A percentile compares a stretch with the other conserved stretches of the same genome.
phyloP scores from a whole-genome alignment of 805 yeast species.

The Starmerella bacillaris region DNA sequence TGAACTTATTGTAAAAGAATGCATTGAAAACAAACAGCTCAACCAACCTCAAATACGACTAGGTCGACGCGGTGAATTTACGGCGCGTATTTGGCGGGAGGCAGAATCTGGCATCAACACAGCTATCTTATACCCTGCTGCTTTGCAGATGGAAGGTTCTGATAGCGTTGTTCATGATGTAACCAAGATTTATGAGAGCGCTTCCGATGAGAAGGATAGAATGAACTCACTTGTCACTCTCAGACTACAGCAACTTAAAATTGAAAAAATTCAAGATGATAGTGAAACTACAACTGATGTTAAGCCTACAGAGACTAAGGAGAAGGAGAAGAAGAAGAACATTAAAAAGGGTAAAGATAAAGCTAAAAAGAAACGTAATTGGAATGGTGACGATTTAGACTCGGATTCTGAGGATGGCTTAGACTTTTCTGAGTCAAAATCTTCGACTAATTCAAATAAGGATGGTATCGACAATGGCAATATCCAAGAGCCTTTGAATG shows the following conservation, averaged over 20 bases:
- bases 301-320: constrained; percentile 9
- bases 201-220: constrained; percentile 14
- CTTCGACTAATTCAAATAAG: constrained; percentile 4
- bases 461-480: not conserved
- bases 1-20: constrained; percentile 31
- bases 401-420: constrained; percentile 27
- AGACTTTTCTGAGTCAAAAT: constrained; percentile 35
- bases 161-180: constrained; percentile 22
- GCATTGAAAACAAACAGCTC: constrained; percentile 25
- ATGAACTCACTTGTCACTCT: constrained; percentile 17
- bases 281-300: not conserved
- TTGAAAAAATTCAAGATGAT: not conserved
- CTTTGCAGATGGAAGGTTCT: constrained; percentile 22
- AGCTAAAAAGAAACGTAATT: constrained; percentile 34
- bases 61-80: constrained; percentile 20
- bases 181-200: constrained; percentile 20
- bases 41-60: constrained; percentile 12
- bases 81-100: constrained; percentile 30
- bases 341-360: constrained; percentile 2
- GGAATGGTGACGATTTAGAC: constrained; percentile 40
- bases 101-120: constrained; percentile 30
- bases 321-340: constrained; percentile 15
- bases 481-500: constrained; percentile 5
- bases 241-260: constrained; percentile 13
- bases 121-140: constrained; percentile 22